A percentile compares a stretch with the other conserved stretches of the same genome.
Conservation (phyloP, 2,329 filamentous ascomycete species). For the Stachybotrys echinatus region DNA sequence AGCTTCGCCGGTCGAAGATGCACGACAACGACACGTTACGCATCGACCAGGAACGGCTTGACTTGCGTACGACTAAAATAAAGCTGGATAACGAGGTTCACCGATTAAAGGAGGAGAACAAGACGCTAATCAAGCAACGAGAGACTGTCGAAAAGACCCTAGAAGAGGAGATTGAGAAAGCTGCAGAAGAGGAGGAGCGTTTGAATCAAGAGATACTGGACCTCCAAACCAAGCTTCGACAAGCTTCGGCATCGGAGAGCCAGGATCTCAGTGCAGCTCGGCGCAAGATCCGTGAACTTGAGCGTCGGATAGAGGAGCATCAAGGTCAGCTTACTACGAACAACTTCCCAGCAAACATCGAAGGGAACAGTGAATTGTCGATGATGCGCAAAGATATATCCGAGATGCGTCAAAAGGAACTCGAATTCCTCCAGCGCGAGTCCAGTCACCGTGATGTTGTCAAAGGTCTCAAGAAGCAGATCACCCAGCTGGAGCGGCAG, state of each 20-base stretch:
- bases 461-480: constrained; percentile 58
- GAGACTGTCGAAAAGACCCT: constrained; percentile 57
- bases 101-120: constrained; percentile 60
- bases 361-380: constrained; percentile 50
- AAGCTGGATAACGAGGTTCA: constrained; percentile 64
- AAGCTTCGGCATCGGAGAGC: constrained; percentile 41
- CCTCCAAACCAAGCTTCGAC: constrained; percentile 40
- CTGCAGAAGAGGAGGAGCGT: constrained; percentile 60
- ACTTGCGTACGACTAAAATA: constrained; percentile 61
- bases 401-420: constrained; percentile 60
- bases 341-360: constrained; percentile 26
- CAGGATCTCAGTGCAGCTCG: constrained; percentile 54
- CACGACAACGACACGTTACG: constrained; percentile 54
- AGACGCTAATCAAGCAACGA: constrained; percentile 49
- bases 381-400: constrained; percentile 58
- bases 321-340: constrained; percentile 35
- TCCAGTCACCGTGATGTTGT: constrained; percentile 55
- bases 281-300: constrained; percentile 60
- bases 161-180: constrained; percentile 61
- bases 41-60: constrained; percentile 63
- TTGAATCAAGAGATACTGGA: constrained; percentile 49
- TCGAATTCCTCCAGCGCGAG: constrained; percentile 61
- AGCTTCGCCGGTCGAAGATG: constrained; percentile 50
- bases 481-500: constrained; percentile 62
- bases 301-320: constrained; percentile 53